Evolutionary conservation across 768 basidiomycete genomes (phyloP).

Genomic region (Amanita brunnescens): DNA sequence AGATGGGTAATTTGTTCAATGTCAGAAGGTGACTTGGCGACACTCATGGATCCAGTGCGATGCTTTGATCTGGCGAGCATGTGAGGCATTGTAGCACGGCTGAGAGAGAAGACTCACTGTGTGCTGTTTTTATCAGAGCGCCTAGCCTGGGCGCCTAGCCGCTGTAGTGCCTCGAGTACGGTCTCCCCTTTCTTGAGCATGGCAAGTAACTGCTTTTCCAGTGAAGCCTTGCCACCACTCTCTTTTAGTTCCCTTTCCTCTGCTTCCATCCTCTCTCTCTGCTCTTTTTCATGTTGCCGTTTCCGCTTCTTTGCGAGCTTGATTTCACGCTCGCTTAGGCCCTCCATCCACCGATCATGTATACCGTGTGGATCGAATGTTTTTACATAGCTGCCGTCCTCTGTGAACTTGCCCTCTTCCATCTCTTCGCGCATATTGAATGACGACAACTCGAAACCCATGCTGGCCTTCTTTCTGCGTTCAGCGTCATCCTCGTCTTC

Average conservation of each 20-base stretch:
- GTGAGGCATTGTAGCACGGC: background rate
- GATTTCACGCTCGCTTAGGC: constrained; percentile 76
- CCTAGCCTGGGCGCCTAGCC: constrained; percentile 67
- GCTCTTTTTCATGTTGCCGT: constrained; percentile 62
- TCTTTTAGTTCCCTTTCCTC: constrained; percentile 69
- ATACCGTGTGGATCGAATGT: constrained; percentile 83
- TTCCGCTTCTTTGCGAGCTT: constrained; percentile 72
- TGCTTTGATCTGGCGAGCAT: background rate
- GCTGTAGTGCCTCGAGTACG: constrained; percentile 80
- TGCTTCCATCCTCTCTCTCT: constrained; percentile 57
- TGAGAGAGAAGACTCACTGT: constrained; percentile 18
- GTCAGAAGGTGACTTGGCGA: constrained; percentile 40
- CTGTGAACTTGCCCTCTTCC: constrained; percentile 95
- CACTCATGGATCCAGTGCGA: constrained; percentile 17
- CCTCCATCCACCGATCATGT: constrained; percentile 97
- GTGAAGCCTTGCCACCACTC: constrained; percentile 52
- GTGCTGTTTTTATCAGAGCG: constrained; percentile 30
- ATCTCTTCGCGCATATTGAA: constrained; percentile 99
- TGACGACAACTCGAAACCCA: constrained; percentile 90
- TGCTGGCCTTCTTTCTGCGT: constrained; percentile 68
- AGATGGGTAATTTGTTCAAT: constrained; percentile 80
- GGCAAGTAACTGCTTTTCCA: constrained; percentile 61
- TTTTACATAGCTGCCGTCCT: constrained; percentile 83
- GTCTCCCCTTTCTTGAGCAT: constrained; percentile 87
- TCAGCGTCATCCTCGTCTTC: constrained; percentile 78